These are phyloP conservation scores for Panaeolus cyanescens DNA, from an alignment of 768 basidiomycete genomes.

Conservation along the genomic window DNA sequence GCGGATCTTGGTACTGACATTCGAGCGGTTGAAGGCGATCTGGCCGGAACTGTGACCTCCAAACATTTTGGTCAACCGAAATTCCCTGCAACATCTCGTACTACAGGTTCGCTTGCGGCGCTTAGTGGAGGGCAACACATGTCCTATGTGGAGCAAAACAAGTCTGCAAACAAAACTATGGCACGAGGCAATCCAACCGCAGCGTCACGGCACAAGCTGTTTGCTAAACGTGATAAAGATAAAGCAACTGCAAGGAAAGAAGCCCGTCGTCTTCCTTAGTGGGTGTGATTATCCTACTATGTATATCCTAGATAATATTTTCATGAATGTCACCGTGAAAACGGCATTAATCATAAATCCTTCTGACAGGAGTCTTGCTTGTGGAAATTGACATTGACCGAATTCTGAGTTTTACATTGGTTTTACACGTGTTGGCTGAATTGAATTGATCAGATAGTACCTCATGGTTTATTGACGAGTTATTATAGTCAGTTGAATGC, in stretches of 20 bases:
- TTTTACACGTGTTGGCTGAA: too few species aligned
- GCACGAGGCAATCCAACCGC: slow-evolving; percentile 43
- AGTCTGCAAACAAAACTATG: slow-evolving; percentile 83
- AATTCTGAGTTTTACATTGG: too few species aligned
- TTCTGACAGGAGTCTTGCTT: too few species aligned
- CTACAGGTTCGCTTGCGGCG: slow-evolving; percentile 79
- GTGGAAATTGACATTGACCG: too few species aligned
- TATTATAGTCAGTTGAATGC: too few species aligned
- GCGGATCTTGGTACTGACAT: slow-evolving; percentile 88
- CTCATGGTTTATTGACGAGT: too few species aligned
- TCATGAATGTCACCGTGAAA: too few species aligned
- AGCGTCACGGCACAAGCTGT: slow-evolving; percentile 72
- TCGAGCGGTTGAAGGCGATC: slow-evolving; percentile 78
- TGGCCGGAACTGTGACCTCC: slow-evolving; percentile 83
- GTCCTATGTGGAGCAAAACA: slow-evolving; percentile 93
- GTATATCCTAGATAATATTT: neutral
- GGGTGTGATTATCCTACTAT: neutral
- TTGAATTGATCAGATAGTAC: too few species aligned
- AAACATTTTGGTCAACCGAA: slow-evolving; percentile 83
- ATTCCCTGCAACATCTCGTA: slow-evolving; percentile 72
- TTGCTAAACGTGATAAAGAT: slow-evolving; percentile 82
- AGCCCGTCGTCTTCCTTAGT: slow-evolving; percentile 22
- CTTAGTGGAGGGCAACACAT: slow-evolving; percentile 90
- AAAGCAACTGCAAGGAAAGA: slow-evolving; percentile 56
- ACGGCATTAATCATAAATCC: too few species aligned